Conservation (phyloP, 1,284 basidiomycete genomes). For the Trametes hirsuta region DNA sequence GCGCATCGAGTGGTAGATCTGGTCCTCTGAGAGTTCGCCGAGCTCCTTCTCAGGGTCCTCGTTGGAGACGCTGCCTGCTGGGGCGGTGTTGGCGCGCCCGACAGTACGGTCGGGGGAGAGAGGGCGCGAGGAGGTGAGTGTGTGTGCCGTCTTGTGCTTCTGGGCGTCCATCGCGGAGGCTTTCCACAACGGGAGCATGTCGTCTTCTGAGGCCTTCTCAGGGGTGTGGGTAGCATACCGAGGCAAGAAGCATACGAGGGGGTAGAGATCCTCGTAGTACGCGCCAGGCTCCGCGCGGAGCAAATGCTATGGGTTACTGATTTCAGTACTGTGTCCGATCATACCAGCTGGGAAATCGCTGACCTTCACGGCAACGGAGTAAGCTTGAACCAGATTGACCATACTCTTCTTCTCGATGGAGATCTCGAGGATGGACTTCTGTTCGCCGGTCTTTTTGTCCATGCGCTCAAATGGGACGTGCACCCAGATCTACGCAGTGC, state of each 20-base stretch:
- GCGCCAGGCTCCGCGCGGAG: conserved; percentile 53
- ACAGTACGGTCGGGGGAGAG: conserved; percentile 15
- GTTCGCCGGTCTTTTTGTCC: conserved; percentile 38
- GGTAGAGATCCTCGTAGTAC: conserved; percentile 45
- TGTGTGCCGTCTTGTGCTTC: conserved; percentile 27
- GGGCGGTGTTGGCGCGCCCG: conserved; percentile 2
- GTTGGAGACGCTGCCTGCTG: not conserved
- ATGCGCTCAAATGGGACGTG: conserved; percentile 55
- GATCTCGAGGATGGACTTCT: conserved; percentile 47
- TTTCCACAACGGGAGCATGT: conserved; percentile 63
- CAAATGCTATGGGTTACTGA: conserved; percentile 33
- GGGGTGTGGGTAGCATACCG: conserved; percentile 46
- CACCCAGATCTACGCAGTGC: conserved; percentile 55
- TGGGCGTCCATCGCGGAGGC: conserved; percentile 43
- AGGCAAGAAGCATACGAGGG: conserved; percentile 56
- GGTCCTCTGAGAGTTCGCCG: conserved; percentile 19
- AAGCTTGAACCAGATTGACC: conserved; percentile 71
- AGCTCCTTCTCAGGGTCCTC: conserved; percentile 19
- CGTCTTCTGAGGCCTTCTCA: conserved; percentile 38
- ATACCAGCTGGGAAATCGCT: not conserved
- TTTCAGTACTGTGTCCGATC: not conserved
- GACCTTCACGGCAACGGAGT: conserved; percentile 64
- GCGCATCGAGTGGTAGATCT: conserved; percentile 29
- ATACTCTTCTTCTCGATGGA: conserved; percentile 76
- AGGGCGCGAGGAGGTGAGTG: conserved; percentile 24